Conservation (phyloP, 768 basidiomycete genomes). For the Psilocybe subaeruginosa region DNA sequence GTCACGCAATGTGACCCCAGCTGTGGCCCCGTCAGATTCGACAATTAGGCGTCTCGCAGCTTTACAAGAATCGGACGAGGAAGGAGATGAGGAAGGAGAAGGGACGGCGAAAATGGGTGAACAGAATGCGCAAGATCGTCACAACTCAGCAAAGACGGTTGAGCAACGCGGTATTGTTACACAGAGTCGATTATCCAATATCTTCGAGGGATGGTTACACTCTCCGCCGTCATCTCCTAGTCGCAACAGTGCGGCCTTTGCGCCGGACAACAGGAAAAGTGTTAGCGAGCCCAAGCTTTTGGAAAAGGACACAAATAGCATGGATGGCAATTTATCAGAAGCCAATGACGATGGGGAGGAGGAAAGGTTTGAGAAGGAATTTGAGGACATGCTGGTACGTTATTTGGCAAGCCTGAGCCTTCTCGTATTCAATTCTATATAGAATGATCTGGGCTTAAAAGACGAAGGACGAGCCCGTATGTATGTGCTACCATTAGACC, state of each 20-base stretch:
- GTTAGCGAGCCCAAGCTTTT: conserved; percentile 75
- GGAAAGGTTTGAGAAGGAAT: conserved; percentile 48
- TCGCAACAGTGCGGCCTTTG: conserved; percentile 33
- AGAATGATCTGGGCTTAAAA: conserved; percentile 79
- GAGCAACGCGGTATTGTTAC: conserved; percentile 60
- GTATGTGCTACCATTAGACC: conserved; percentile 59
- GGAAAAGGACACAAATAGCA: conserved; percentile 39
- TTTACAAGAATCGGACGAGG: conserved; percentile 50
- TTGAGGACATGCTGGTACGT: conserved; percentile 74
- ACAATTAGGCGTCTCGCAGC: conserved; percentile 52
- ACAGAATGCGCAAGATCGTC: conserved; percentile 16
- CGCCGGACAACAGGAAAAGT: conserved; percentile 51
- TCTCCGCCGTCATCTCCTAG: conserved; percentile 42
- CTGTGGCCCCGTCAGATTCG: conserved; percentile 52
- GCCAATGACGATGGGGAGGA: conserved; percentile 31
- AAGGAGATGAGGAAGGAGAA: conserved; percentile 51
- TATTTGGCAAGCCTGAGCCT: not conserved
- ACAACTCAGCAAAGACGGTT: conserved; percentile 27
- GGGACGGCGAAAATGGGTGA: conserved; percentile 62
- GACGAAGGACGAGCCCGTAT: conserved; percentile 68
- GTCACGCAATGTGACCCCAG: conserved; percentile 51
- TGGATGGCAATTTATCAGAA: conserved; percentile 23
- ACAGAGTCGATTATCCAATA: conserved; percentile 62
- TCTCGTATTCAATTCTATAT: not conserved
- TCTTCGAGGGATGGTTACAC: conserved; percentile 70